These are phyloP conservation scores for Podaxis carcinomalis DNA, from an alignment of 768 basidiomycete species.

Conservation along the genomic window DNA sequence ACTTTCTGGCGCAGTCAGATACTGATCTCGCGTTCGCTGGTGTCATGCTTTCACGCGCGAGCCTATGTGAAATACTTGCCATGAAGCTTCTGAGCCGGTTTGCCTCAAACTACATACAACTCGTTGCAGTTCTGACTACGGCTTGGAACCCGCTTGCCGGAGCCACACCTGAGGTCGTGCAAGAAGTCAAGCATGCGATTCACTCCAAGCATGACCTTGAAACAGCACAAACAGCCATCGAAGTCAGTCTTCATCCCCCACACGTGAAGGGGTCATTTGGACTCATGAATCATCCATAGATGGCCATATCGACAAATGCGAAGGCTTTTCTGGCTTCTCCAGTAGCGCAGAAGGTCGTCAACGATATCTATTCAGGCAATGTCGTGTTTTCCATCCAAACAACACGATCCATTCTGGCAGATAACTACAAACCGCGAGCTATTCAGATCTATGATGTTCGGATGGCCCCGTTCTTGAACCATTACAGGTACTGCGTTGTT, in stretches of 20 bases:
- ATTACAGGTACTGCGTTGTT: conserved; percentile 54
- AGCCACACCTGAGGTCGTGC: conserved; percentile 59
- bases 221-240: conserved; percentile 77
- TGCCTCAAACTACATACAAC: conserved; percentile 68
- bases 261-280: not conserved
- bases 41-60: conserved; percentile 64
- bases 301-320: conserved; percentile 83
- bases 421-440: conserved; percentile 80
- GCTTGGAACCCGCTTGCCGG: conserved; percentile 85
- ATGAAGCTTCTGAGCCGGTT: conserved; percentile 80
- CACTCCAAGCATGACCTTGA: conserved; percentile 58
- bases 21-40: conserved; percentile 74
- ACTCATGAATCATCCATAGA: conserved; percentile 35
- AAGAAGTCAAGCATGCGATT: conserved; percentile 56
- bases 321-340: conserved; percentile 83
- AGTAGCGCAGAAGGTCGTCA: conserved; percentile 81
- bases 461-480: conserved; percentile 72
- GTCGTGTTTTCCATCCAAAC: conserved; percentile 62
- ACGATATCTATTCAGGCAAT: conserved; percentile 81
- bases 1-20: conserved; percentile 69
- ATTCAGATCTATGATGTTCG: conserved; percentile 71
- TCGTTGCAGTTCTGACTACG: conserved; percentile 74
- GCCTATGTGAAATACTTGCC: conserved; percentile 83
- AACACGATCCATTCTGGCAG: conserved; percentile 75
- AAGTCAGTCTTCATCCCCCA: conserved; percentile 45